Evolutionary conservation across 2,329 filamentous ascomycete genomes (phyloP), one percentile per base, ranked within the genome.

Genomic region (Colletotrichum chlorophyti): DNA sequence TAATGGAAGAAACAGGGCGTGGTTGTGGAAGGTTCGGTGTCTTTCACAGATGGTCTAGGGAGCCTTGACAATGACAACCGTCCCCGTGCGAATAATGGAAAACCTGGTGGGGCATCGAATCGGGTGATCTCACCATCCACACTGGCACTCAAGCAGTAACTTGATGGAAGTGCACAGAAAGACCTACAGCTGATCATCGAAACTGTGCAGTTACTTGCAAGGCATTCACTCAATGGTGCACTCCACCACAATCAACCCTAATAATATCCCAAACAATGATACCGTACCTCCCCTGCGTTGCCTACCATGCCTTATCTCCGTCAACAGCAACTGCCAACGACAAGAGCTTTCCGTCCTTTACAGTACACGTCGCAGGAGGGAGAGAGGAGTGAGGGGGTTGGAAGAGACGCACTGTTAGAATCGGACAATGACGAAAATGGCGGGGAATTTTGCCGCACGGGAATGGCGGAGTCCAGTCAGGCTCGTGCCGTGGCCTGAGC

Each of bases 21-120:
- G 64, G 51, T 63, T 65, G 64, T 66, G 57, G 65, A 66, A 66
- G 65, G 53, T 66, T 66, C 65, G 64, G 52, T 58, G 45, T 47
- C 52, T 37, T 52, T 59, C 57, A 59, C 37, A 45, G 31, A 32
- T 32, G 32, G 23, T 21, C 31, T 40, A 31, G 57, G 52, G 38
- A 50, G 57, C 57, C 57, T 49, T 50, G 57, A 31, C 58, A 24
- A 42, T 12, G 35, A 10, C 37, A 26, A 23, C 32, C 46, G n/a
- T 58, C 53, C 53, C 53, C 21, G 40, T 52, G 55, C 51, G 35
- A 49, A 42, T 48, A 34, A 38, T 24, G 15, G 12, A 46, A 42
- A 53, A 58, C 43, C 37, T 49, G 55, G 50, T 51, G 57, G 57
- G 57, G 57, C 57, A 21, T 55, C 37, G 31, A 55, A 59, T 50